These are phyloP conservation scores for Penicillium fimorum DNA, from an alignment of 495 filamentous ascomycete species.

Conservation along the genomic window DNA sequence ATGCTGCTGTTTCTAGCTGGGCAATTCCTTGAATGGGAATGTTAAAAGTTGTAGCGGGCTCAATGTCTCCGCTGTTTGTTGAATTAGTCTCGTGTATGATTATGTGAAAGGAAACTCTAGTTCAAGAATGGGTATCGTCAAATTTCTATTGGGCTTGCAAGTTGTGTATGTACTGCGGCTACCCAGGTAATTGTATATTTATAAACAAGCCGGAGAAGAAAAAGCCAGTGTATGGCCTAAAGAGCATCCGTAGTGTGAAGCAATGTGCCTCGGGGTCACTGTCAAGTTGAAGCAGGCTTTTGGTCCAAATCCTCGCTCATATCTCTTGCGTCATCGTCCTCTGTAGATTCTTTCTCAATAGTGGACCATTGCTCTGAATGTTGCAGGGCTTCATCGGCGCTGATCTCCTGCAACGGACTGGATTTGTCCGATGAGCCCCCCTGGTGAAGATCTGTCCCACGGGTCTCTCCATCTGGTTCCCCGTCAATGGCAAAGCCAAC, in stretches of 20 bases:
- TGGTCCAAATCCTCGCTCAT: not conserved
- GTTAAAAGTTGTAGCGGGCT: not conserved
- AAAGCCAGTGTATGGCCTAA: not conserved
- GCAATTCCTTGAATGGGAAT: constrained; percentile 2
- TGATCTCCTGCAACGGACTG: constrained; percentile 31
- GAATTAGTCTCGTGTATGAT: not conserved
- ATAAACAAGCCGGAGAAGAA: constrained; percentile 3
- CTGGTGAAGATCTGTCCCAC: constrained; percentile 12
- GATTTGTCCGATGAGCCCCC: constrained; percentile 13
- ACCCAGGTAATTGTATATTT: constrained; percentile 2
- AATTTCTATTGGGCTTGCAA: constrained; percentile 6
- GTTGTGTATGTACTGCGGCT: constrained; percentile 2
- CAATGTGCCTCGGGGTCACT: not conserved
- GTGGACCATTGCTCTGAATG: constrained; percentile 42
- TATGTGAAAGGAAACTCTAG: not conserved
- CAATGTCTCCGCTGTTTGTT: not conserved
- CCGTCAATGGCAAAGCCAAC: constrained; percentile 68
- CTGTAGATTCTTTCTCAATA: constrained; percentile 28
- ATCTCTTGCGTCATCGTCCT: not conserved
- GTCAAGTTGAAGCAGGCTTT: not conserved
- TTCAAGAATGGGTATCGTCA: constrained; percentile 7
- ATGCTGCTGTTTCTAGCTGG: constrained; percentile 14
- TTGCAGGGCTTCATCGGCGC: constrained; percentile 35
- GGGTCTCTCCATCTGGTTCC: constrained; percentile 18
- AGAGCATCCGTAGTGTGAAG: not conserved